phyloP scores from a whole-genome alignment of 1,284 basidiomycete genomes.

The Marasmius tenuissimus region DNA sequence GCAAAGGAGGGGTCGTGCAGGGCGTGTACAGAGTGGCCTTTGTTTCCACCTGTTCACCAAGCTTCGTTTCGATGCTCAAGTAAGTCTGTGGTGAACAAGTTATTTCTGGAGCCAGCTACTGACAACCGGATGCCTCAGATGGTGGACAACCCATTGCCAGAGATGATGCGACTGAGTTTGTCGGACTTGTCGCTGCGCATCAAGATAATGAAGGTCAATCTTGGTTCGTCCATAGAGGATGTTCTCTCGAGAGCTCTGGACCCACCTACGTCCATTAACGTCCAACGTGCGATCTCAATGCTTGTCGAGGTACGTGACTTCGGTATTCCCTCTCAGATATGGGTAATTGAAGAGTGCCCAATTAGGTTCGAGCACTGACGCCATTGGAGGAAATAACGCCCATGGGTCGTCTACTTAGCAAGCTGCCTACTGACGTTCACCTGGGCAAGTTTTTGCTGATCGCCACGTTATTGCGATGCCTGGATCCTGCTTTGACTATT shows the following conservation, averaged over 20 bases:
- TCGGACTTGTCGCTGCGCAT: slow-evolving; percentile 95
- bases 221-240: slow-evolving; percentile 89
- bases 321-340: not conserved
- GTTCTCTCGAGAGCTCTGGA: slow-evolving; percentile 88
- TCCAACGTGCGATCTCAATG: slow-evolving; percentile 89
- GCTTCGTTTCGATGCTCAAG: slow-evolving; percentile 77
- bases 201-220: slow-evolving; percentile 93
- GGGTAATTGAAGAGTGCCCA: not conserved
- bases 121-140: slow-evolving; percentile 49
- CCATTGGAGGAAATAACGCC: slow-evolving; percentile 90
- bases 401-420: slow-evolving; percentile 89
- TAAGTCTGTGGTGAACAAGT: slow-evolving; percentile 39
- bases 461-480: slow-evolving; percentile 84
- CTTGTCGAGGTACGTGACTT: slow-evolving; percentile 77
- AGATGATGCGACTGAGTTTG: slow-evolving; percentile 93
- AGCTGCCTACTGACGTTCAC: slow-evolving; percentile 95
- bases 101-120: slow-evolving; percentile 18
- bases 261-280: slow-evolving; percentile 84
- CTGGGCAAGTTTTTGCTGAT: slow-evolving; percentile 93
- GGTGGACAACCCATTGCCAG: slow-evolving; percentile 90
- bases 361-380: slow-evolving; percentile 82
- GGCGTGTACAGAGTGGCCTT: slow-evolving; percentile 88
- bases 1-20: slow-evolving; percentile 89
- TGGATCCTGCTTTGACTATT: slow-evolving; percentile 95
- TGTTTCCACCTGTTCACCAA: slow-evolving; percentile 98